These are phyloP conservation scores for Vachellia pachyceras DNA, from an alignment of 306 rosid species.

Conservation along the genomic window DNA sequence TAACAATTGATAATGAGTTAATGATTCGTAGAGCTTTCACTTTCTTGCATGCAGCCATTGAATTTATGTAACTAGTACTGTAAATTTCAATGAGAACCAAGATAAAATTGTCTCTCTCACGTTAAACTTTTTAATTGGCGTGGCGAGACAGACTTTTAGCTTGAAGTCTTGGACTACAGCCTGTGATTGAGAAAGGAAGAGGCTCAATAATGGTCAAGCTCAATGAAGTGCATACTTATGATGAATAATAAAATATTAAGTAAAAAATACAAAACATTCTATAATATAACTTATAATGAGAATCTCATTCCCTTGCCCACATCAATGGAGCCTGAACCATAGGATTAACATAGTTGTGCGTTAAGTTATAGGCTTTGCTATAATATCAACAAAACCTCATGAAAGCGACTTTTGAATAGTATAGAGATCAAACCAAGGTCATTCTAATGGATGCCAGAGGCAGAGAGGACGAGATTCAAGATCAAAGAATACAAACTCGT, in stretches of 20 bases:
- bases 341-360: not conserved
- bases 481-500: slow-evolving; percentile 54
- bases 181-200: not conserved
- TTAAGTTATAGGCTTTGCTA: not conserved
- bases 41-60: not conserved
- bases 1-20: not conserved
- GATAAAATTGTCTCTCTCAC: slow-evolving; percentile 2
- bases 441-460: slow-evolving; percentile 31
- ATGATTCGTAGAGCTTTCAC: not conserved
- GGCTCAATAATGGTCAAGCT: not conserved
- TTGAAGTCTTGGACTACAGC: not conserved
- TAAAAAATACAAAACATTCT: too few relatives aligned
- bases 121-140: not conserved
- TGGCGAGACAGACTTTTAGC: not conserved
- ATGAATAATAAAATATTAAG: too few relatives aligned
- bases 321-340: not conserved
- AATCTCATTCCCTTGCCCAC: not conserved
- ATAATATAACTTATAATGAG: not conserved
- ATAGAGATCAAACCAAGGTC: slow-evolving; percentile 25
- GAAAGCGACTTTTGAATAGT: not conserved
- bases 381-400: not conserved
- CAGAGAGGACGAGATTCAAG: slow-evolving; percentile 12
- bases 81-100: not conserved
- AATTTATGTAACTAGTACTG: slow-evolving; percentile 11
- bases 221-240: not conserved